These are phyloP conservation scores for Golovinomyces cichoracearum DNA, from an alignment of 2,329 filamentous ascomycete genomes.

Conservation along the genomic window DNA sequence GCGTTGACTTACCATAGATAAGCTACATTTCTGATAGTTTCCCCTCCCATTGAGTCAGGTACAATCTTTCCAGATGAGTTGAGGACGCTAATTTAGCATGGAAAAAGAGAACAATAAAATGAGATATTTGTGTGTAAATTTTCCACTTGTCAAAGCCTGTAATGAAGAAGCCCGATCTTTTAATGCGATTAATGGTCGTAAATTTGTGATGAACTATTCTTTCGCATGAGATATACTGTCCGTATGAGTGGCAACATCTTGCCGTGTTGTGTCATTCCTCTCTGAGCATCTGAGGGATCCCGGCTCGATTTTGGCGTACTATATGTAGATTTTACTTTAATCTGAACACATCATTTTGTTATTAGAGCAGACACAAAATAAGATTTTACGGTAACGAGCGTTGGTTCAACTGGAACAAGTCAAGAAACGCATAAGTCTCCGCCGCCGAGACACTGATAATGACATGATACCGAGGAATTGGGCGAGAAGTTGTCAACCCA, in stretches of 20 bases:
- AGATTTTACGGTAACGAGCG: background rate
- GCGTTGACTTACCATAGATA: background rate
- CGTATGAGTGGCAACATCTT: background rate
- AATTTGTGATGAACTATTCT: background rate
- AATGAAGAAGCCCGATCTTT: background rate
- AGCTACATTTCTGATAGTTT: background rate
- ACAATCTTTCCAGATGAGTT: background rate
- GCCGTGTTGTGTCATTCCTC: background rate
- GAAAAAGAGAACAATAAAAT: too few species aligned
- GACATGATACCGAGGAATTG: background rate
- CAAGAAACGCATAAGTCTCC: background rate
- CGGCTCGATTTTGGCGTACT: background rate
- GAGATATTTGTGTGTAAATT: too few species aligned
- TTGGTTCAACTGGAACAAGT: background rate
- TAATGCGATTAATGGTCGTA: background rate
- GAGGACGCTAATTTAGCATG: background rate
- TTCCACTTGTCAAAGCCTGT: background rate
- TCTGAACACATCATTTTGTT: background rate
- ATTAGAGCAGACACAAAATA: background rate
- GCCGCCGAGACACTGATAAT: background rate
- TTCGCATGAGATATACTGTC: background rate
- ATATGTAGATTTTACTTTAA: background rate
- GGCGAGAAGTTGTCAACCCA: background rate
- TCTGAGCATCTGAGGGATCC: background rate
- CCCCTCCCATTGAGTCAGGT: too few species aligned